Conservation (phyloP, 2,329 filamentous ascomycete genomes). For the Trichocomaceae sp. region DNA sequence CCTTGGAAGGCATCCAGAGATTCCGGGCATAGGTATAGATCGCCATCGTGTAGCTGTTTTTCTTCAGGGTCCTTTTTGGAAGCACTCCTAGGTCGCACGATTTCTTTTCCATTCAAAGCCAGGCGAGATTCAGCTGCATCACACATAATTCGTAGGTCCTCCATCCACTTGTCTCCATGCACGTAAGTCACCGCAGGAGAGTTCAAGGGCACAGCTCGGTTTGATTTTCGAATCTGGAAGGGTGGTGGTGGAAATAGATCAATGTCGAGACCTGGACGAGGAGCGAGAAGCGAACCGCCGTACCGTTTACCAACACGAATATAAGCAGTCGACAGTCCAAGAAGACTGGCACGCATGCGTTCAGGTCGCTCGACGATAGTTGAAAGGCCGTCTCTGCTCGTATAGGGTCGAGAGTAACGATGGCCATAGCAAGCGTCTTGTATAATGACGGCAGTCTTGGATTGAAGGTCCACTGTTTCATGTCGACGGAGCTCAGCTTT, state of each 20-base stretch:
- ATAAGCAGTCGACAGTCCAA: conserved; percentile 82
- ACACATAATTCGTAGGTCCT: conserved; percentile 80
- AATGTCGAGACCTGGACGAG: conserved; percentile 57
- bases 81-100: conserved; percentile 53
- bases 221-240: conserved; percentile 79
- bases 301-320: conserved; percentile 81
- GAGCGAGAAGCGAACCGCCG: conserved; percentile 60
- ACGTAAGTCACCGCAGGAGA: conserved; percentile 81
- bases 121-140: conserved; percentile 70
- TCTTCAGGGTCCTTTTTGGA: conserved; percentile 36
- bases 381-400: conserved; percentile 62
- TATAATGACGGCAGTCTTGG: conserved; percentile 72
- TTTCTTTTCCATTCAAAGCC: conserved; percentile 68
- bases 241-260: conserved; percentile 56
- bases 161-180: conserved; percentile 89
- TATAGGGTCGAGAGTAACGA: conserved; percentile 75
- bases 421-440: conserved; percentile 96
- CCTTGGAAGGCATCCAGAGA: conserved; percentile 85
- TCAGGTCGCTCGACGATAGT: conserved; percentile 93
- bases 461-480: conserved; percentile 38
- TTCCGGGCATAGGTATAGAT: conserved; percentile 82
- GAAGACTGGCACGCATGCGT: conserved; percentile 71
- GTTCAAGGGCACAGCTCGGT: conserved; percentile 61
- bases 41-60: conserved; percentile 70
- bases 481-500: conserved; percentile 61